These are phyloP conservation scores for Ganoderma boninense DNA, from an alignment of 1,284 basidiomycete genomes.

Conservation along the genomic window DNA sequence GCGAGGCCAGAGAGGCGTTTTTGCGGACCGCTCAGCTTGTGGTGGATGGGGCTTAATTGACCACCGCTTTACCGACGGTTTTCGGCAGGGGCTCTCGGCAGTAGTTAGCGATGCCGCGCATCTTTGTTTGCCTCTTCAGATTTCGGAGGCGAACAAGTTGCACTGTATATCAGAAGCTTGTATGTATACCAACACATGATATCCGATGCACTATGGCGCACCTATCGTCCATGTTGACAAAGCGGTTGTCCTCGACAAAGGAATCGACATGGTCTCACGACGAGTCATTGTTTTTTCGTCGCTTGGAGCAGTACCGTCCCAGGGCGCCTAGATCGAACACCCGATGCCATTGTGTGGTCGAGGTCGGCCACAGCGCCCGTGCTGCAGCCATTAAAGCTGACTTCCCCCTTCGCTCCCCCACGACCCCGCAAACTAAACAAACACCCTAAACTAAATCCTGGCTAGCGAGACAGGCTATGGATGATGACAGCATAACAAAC, in stretches of 20 bases:
- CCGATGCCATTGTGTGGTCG: slow-evolving; percentile 32
- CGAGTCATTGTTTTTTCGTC: background rate
- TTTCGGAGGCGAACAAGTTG: background rate
- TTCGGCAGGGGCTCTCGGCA: background rate
- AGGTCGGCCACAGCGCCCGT: slow-evolving; percentile 23
- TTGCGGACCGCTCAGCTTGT: slow-evolving; percentile 39
- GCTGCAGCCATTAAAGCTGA: slow-evolving; percentile 20
- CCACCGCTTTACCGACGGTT: background rate
- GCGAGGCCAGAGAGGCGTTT: slow-evolving; percentile 35
- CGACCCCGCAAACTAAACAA: slow-evolving; percentile 12
- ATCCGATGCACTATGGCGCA: background rate
- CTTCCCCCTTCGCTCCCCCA: slow-evolving; percentile 18
- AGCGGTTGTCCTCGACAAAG: background rate
- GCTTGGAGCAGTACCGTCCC: background rate
- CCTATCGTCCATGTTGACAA: background rate
- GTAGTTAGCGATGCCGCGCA: slow-evolving; percentile 2
- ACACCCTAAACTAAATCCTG: slow-evolving; percentile 8
- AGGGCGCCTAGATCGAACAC: slow-evolving; percentile 22
- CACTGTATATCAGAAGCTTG: background rate
- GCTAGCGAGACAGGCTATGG: slow-evolving; percentile 30
- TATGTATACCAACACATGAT: background rate
- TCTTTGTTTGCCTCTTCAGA: background rate
- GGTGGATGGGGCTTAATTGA: slow-evolving; percentile 26
- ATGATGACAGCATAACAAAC: slow-evolving; percentile 32
- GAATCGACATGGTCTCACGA: background rate